Percentiles rank a stretch among this genome's conserved stretches.
Evolutionary conservation across 148 eudicot species (phyloP).

Genomic region (Persicaria tinctoria): DNA sequence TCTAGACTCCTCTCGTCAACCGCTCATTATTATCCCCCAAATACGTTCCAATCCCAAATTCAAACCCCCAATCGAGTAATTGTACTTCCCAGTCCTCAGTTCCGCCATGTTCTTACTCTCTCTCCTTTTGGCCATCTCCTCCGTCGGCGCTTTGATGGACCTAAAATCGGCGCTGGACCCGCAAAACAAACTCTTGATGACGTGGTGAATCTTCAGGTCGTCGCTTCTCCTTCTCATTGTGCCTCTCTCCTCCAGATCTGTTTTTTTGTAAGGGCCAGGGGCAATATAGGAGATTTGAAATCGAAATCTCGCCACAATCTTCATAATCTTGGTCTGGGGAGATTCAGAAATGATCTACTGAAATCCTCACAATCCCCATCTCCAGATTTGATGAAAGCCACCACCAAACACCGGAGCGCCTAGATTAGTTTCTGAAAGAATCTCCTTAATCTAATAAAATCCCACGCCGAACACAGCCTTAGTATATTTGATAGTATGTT

Average conservation of each 20-base stretch:
- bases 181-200: constrained; percentile 34
- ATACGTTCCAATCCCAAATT: not conserved
- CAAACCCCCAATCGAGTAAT: not conserved
- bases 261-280: constrained; percentile 11
- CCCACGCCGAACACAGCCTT: no score
- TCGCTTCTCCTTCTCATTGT: no score
- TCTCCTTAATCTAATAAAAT: no score
- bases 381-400: no score
- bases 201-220: constrained; percentile 32
- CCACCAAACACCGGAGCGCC: no score
- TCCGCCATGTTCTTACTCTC: not conserved
- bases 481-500: no score
- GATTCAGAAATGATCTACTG: no score
- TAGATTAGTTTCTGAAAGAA: no score
- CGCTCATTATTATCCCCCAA: not conserved
- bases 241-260: no score
- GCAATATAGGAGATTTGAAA: constrained; percentile 21
- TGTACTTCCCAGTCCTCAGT: not conserved
- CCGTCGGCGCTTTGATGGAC: constrained; percentile 52
- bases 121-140: constrained; percentile 7
- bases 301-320: no score
- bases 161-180: constrained; percentile 76
- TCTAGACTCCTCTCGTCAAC: not conserved
- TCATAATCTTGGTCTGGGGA: no score
- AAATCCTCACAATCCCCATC: no score